Conservation (phyloP, 441 rosid species). For the Arabidopsis hybrid region DNA sequence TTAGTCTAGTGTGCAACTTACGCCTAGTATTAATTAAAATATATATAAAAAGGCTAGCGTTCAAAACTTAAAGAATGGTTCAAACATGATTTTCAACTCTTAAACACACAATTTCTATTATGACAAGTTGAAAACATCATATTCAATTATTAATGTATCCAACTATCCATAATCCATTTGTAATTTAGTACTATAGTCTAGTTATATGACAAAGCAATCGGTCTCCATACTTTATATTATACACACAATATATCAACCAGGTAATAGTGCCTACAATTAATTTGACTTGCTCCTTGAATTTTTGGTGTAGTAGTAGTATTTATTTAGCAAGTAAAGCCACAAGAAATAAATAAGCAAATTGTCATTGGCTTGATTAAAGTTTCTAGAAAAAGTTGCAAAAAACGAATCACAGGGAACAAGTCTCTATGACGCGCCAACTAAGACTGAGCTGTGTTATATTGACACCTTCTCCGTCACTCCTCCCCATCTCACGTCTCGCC, state of each 20-base stretch:
- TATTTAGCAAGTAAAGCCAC: no score
- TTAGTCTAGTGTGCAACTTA: constrained; percentile 20
- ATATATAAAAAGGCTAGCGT: background rate
- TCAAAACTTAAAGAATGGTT: constrained; percentile 26
- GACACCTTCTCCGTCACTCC: constrained; percentile 33
- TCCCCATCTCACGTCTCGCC: constrained; percentile 32
- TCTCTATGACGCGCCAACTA: constrained; percentile 58
- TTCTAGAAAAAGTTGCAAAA: constrained; percentile 23
- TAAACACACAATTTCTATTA: background rate
- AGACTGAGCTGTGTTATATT: constrained; percentile 47
- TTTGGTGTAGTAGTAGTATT: background rate
- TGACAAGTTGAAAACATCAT: background rate
- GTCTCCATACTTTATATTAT: no score
- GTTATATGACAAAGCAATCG: background rate
- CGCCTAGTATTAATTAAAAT: constrained; percentile 15
- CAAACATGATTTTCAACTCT: constrained; percentile 28
- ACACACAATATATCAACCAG: background rate
- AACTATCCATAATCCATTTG: background rate
- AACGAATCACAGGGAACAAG: constrained; percentile 34
- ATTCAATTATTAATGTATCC: background rate
- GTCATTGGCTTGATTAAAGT: background rate
- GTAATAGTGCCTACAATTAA: background rate
- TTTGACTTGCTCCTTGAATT: background rate
- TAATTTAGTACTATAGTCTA: constrained; percentile 1
- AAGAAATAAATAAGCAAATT: background rate